phyloP scores from a whole-genome alignment of 106 monocot genomes.

The Dendrobium chrysotoxum region DNA sequence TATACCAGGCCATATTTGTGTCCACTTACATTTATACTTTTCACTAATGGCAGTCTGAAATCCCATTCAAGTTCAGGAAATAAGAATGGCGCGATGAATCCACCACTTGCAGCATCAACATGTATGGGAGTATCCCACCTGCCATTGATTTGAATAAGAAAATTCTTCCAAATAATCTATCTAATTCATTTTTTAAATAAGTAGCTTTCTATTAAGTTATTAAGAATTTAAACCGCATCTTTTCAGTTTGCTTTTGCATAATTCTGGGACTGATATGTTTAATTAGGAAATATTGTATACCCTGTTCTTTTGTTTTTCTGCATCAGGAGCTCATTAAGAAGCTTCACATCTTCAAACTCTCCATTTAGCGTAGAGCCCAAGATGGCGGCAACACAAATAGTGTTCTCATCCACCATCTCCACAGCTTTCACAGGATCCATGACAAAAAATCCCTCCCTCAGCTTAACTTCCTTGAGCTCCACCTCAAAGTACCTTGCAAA shows the following conservation, averaged over 20 bases:
- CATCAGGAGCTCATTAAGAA: slow-evolving; percentile 41
- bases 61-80: slow-evolving; percentile 94
- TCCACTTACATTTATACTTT: slow-evolving; percentile 95
- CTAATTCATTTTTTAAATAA: neutral
- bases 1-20: slow-evolving; percentile 96
- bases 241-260: neutral
- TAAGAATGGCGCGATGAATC: slow-evolving; percentile 85
- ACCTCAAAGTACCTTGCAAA: slow-evolving; percentile 70
- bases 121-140: slow-evolving; percentile 88
- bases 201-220: neutral
- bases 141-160: neutral
- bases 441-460: slow-evolving; percentile 55
- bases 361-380: slow-evolving; percentile 66
- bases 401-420: slow-evolving; percentile 63
- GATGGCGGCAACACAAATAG: slow-evolving; percentile 70
- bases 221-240: neutral
- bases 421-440: slow-evolving; percentile 72
- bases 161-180: neutral
- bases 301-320: slow-evolving; percentile 56
- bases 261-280: neutral
- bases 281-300: slow-evolving; percentile 7
- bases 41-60: slow-evolving; percentile 78
- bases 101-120: slow-evolving; percentile 92
- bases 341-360: slow-evolving; percentile 72
- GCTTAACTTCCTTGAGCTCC: slow-evolving; percentile 59